Base-by-base conservation (phyloP, 768 basidiomycete genomes). In the Pleurotus tuber-regium region DNA sequence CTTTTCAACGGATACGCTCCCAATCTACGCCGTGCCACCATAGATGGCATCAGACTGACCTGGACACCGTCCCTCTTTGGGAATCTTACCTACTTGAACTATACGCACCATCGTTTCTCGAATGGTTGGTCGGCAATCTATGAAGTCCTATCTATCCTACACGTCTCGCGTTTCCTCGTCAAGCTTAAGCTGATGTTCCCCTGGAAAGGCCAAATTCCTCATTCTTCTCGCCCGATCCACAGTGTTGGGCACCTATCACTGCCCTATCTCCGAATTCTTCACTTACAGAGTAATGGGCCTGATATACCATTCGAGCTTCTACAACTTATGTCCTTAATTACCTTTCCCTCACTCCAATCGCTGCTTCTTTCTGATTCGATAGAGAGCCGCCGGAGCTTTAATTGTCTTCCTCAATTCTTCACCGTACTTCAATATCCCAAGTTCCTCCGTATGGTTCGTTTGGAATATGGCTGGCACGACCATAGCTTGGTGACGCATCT, bases 21-120 rank as follows among this genome's bases (percentile, higher is more conserved):
- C 4, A 73, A 68, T 19, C 72, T 89, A 4, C 69, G 74, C 29
- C 72, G 73, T 16, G 71, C 78, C 39, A 81, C 78, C 2, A 53
- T 88, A n/a, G 78, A 85, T 49, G 87, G 87, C 2, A 76, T 87
- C 35, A 76, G 82, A 53, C 63, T 89, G 46, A 66, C 73, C 3
- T 87, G 86, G 85, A 61, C 76, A 10, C 80, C 85, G 28, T 77
- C 77, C 8, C 69, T 88, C 28, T 88, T 83, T 58, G 68, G 70
- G 31, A 83, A 84, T 60, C 70, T 89, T 38, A 78, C 76, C 4
- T 79, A 70, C 59, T 72, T 89, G 36, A 82, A 88, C 63, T 89
- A 87, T 57, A 82, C 83, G 1, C 86, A 89, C 57, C 86, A 87
- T 53, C 80, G 82, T 18, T 86, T 87, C 65, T 85, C 76, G 31